phyloP scores from a whole-genome alignment of 768 basidiomycete species.

The Flagelloscypha sp. region DNA sequence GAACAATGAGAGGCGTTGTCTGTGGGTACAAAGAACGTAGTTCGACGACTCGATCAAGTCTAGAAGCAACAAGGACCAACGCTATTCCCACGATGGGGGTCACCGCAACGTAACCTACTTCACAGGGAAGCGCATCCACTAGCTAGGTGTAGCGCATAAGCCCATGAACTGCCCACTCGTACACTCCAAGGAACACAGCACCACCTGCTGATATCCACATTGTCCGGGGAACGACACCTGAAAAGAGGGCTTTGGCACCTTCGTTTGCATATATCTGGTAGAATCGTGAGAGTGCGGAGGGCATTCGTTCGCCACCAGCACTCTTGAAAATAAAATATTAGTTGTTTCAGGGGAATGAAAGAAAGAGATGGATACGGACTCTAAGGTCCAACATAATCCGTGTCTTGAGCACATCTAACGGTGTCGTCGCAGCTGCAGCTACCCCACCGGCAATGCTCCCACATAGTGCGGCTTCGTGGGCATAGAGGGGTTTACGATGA shows the following conservation, averaged over 20 bases:
- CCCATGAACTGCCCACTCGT: slow-evolving; percentile 67
- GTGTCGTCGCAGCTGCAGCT: slow-evolving; percentile 87
- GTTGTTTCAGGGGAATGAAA: slow-evolving; percentile 1
- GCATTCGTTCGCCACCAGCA: slow-evolving; percentile 12
- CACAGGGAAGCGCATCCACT: too few relatives aligned
- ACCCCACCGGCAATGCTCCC: slow-evolving; percentile 87
- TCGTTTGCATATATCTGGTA: slow-evolving; percentile 61
- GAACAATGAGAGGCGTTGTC: too few relatives aligned
- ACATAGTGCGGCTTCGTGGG: slow-evolving; percentile 77
- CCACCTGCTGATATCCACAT: slow-evolving; percentile 96
- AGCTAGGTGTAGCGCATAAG: too few relatives aligned
- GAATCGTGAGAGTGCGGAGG: slow-evolving; percentile 51
- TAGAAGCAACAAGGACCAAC: too few relatives aligned
- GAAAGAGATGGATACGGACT: slow-evolving; percentile 31
- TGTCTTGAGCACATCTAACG: slow-evolving; percentile 94
- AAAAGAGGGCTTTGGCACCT: slow-evolving; percentile 69
- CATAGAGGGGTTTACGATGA: slow-evolving; percentile 48
- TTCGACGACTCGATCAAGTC: too few relatives aligned
- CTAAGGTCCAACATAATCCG: slow-evolving; percentile 91
- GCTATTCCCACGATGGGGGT: too few relatives aligned
- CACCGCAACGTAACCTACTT: too few relatives aligned
- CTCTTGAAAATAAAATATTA: background rate
- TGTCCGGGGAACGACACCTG: slow-evolving; percentile 85
- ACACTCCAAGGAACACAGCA: slow-evolving; percentile 95
- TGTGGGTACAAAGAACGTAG: too few relatives aligned